Conservation (phyloP, 2,329 filamentous ascomycete genomes). For the Fusarium drepaniforme region DNA sequence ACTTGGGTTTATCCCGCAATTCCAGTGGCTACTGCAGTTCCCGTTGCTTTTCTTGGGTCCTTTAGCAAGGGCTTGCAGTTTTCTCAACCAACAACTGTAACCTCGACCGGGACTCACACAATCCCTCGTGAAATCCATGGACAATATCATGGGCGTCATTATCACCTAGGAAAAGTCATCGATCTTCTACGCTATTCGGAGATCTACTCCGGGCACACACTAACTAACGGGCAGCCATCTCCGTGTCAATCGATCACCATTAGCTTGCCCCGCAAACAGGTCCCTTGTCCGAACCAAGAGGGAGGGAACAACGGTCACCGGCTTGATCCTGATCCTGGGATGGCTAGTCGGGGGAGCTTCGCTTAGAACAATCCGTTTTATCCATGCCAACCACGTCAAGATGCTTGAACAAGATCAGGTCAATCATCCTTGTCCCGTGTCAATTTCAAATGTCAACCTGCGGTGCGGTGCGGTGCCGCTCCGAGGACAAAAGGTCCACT, state of each 20-base stretch:
- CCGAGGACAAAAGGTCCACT: background rate
- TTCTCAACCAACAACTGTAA: background rate
- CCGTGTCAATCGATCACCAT: conserved; percentile 9
- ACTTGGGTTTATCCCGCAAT: conserved; percentile 1
- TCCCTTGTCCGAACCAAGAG: conserved; percentile 3
- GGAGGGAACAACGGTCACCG: background rate
- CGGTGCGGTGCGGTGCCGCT: conserved; percentile 8
- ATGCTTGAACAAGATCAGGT: background rate
- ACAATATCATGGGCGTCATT: background rate
- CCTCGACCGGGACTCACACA: background rate
- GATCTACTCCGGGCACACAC: conserved; percentile 9
- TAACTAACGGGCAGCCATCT: conserved; percentile 4
- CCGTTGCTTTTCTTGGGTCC: background rate
- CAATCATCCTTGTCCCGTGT: background rate
- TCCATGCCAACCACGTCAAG: background rate
- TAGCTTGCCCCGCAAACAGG: conserved; percentile 7
- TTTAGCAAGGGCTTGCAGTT: background rate
- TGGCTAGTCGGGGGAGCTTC: conserved; percentile 2
- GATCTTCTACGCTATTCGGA: conserved; percentile 19
- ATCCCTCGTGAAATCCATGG: background rate
- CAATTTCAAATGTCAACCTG: conserved; percentile 3
- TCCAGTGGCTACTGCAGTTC: background rate
- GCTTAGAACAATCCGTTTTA: background rate
- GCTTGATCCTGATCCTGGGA: background rate
- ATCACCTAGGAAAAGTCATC: conserved; percentile 26